phyloP scores from a whole-genome alignment of 176 grass and related monocot species.

The Aegilops umbellulata region DNA sequence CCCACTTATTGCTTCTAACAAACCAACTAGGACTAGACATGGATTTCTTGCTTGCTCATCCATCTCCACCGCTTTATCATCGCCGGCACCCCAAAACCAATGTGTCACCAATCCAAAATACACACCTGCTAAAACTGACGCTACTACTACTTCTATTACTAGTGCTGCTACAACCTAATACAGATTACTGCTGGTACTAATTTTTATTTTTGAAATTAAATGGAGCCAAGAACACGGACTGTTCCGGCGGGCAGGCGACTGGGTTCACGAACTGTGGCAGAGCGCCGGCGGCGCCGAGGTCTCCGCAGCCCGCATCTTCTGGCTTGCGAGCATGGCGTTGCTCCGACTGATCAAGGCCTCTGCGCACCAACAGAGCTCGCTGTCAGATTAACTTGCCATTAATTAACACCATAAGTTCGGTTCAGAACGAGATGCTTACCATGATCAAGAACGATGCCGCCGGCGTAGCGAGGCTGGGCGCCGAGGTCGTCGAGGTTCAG shows the following conservation, averaged over 20 bases:
- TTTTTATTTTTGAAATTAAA: slow-evolving; percentile 31
- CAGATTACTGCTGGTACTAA: slow-evolving; percentile 10
- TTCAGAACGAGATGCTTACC: neutral
- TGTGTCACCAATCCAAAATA: slow-evolving; percentile 42
- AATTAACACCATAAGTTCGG: no score
- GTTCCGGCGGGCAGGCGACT: neutral
- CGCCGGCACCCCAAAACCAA: slow-evolving; percentile 42
- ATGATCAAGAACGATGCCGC: slow-evolving; percentile 57
- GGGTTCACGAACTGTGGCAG: slow-evolving; percentile 19
- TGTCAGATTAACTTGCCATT: neutral
- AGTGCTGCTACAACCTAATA: slow-evolving; percentile 37
- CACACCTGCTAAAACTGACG: slow-evolving; percentile 33
- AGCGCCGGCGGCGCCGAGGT: neutral
- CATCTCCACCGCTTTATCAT: neutral
- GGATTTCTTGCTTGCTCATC: slow-evolving; percentile 2
- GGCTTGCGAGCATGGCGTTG: slow-evolving; percentile 52
- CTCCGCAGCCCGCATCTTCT: neutral
- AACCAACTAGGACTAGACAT: neutral
- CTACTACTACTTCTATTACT: slow-evolving; percentile 30
- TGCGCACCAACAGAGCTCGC: neutral
- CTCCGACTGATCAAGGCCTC: slow-evolving; percentile 70
- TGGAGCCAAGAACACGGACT: slow-evolving; percentile 1
- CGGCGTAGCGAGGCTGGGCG: slow-evolving; percentile 63
- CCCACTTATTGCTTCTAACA: neutral
- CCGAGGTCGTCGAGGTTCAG: slow-evolving; percentile 79